Percentiles rank a stretch among this genome's conserved stretches.
Conservation (phyloP, 2,329 filamentous ascomycete genomes). For the Talaromyces rugulosus region DNA sequence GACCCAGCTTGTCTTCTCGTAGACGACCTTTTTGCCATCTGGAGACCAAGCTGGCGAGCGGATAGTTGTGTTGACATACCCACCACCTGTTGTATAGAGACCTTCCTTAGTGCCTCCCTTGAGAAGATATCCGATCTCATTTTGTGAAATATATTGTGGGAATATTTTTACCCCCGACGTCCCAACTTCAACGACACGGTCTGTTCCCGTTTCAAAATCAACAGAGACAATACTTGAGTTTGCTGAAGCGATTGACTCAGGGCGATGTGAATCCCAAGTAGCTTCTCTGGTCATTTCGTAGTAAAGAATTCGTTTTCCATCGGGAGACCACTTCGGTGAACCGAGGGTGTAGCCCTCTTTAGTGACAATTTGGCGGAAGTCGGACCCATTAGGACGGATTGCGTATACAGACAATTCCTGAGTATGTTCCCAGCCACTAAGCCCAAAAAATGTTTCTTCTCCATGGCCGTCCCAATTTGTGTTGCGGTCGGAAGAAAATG, state of each 20-base stretch:
- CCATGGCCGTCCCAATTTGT: constrained; percentile 41
- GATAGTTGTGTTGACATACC: not conserved
- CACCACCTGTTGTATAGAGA: not conserved
- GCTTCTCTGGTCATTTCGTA: constrained; percentile 38
- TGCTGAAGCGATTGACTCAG: constrained; percentile 1
- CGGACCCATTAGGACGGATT: constrained; percentile 34
- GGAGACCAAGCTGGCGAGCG: constrained; percentile 28
- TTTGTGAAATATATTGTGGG: not conserved
- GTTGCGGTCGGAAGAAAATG: constrained; percentile 41
- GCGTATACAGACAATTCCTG: constrained; percentile 40
- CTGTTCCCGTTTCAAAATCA: constrained; percentile 36
- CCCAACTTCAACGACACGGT: constrained; percentile 17
- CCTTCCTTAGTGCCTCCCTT: not conserved
- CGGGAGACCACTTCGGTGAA: constrained; percentile 36
- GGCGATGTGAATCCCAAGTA: constrained; percentile 35
- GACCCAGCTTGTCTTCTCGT: not conserved
- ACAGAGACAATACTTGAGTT: constrained; percentile 28
- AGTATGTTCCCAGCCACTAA: constrained; percentile 38
- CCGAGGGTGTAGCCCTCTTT: constrained; percentile 34
- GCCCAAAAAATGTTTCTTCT: constrained; percentile 22
- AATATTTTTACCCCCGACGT: not conserved
- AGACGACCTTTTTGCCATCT: constrained; percentile 16
- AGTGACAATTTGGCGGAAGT: constrained; percentile 31
- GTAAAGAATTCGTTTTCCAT: constrained; percentile 34
- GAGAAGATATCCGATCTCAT: not conserved